Evolutionary conservation across 2,329 filamentous ascomycete species (phyloP), one percentile per base, ranked within the genome.

Genomic region (Rhynchosporium graminicola): DNA sequence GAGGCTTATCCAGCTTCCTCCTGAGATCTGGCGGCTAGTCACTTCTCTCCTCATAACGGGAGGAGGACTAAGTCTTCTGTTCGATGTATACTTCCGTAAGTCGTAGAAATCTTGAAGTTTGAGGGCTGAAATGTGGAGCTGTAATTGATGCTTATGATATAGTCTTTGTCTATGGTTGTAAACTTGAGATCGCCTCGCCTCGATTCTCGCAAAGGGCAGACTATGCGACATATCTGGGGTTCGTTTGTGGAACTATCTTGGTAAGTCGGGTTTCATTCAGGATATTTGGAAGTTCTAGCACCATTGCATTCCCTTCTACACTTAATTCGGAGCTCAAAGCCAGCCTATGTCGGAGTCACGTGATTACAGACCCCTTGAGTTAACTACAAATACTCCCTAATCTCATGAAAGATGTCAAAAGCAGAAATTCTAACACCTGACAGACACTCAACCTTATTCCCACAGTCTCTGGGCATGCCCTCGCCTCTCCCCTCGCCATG

Each of bases 61-160:
- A 4, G 64, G 62, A 4, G 33, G 62, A n/a, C 36, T 73, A 20
- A 60, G 75, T 51, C 81, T 89, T 65, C 70, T 89, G 55, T 78
- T 88, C 74, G 87, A 89, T 74, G 83, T 87, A 42, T 88, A 87
- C 77, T 85, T 88, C 72, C 75, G 82, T 85, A 78, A 70, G 81
- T 68, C 36, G 29, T 26, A 4, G 57, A 59, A 63, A 28, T 26
- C 28, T 29, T 45, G 2, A 13, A 45, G 15, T 29, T n/a, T 29
- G 5, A 48, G 40, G 20, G 13, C 43, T 40, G 45, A 15, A 67
- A 69, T 28, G 31, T 15, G 43, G 13, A 8, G 40, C 9, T 38
- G 75, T 77, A 73, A 78, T 65, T 51, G 31, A 51, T 20, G 31
- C 64, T 43, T 20, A 55, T 36, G 56, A 45, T 57, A 59, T 69